Evolutionary conservation across 768 basidiomycete species (phyloP).

Genomic region (Tulasnella sp.): DNA sequence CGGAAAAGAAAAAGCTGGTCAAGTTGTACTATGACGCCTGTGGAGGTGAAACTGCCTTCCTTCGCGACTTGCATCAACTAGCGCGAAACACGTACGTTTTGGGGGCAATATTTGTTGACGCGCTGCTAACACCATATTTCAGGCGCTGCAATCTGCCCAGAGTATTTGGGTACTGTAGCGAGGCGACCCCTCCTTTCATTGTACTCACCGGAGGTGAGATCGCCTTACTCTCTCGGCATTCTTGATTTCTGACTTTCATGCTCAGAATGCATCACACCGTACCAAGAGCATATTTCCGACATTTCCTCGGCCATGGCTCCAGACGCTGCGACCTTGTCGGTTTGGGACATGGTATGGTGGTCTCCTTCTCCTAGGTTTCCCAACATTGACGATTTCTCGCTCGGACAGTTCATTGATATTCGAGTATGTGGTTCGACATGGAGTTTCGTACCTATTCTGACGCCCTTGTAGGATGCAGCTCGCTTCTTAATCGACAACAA

Average conservation of each 20-base stretch:
- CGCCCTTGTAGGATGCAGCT: not conserved
- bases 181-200: not conserved
- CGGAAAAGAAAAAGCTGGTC: not conserved
- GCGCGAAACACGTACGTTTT: not conserved
- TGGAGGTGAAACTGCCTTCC: not conserved
- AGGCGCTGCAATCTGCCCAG: not conserved
- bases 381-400: not conserved
- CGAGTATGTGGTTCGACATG: not conserved
- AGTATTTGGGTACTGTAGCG: not conserved
- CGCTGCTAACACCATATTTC: not conserved
- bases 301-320: not conserved
- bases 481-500: not conserved
- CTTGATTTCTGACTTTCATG: not conserved
- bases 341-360: not conserved
- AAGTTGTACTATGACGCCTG: not conserved
- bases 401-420: not conserved
- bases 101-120: not conserved
- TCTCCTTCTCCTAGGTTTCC: not conserved
- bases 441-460: not conserved
- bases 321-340: not conserved
- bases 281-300: not conserved
- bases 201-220: not conserved
- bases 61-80: not conserved
- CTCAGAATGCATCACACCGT: not conserved
- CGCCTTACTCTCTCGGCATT: not conserved